Evolutionary conservation across 495 filamentous ascomycete species (phyloP).

Genomic region (Hypoxylon trugodes): DNA sequence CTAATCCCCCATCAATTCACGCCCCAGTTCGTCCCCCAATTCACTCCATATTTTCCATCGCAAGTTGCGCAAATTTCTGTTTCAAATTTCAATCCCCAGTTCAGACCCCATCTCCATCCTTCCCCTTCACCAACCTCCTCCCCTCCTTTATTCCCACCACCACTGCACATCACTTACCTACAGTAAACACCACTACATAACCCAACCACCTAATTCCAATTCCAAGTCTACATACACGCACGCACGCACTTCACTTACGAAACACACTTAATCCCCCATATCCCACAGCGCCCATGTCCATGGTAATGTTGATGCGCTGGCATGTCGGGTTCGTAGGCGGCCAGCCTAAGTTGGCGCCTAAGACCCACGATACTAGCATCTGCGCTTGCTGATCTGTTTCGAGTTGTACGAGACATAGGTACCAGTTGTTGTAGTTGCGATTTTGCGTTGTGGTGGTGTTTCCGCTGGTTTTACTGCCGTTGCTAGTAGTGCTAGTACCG

Average conservation of each 20-base stretch:
- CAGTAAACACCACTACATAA: too few species aligned
- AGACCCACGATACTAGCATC: constrained; percentile 17
- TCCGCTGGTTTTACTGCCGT: neutral
- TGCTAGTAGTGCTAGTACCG: neutral
- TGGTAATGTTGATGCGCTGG: constrained; percentile 15
- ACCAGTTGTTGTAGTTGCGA: constrained; percentile 26
- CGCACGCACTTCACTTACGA: too few species aligned
- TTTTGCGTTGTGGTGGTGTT: neutral
- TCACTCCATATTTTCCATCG: too few species aligned
- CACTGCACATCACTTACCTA: too few species aligned
- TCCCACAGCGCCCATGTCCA: constrained; percentile 11
- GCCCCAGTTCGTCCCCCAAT: too few species aligned
- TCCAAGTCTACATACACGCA: neutral
- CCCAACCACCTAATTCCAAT: neutral
- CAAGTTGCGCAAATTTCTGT: too few species aligned
- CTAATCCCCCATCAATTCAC: too few species aligned
- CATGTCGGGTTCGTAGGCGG: constrained; percentile 28
- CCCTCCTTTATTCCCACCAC: too few species aligned
- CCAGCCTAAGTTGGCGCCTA: constrained; percentile 17
- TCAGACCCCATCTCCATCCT: too few species aligned
- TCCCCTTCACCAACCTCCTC: too few species aligned
- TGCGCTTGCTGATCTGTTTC: neutral
- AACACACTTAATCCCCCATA: constrained; percentile 8
- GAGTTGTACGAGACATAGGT: constrained; percentile 12
- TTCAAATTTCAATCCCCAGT: too few species aligned